phyloP scores from a whole-genome alignment of 2,329 filamentous ascomycete genomes.

The Colletotrichum sp. region DNA sequence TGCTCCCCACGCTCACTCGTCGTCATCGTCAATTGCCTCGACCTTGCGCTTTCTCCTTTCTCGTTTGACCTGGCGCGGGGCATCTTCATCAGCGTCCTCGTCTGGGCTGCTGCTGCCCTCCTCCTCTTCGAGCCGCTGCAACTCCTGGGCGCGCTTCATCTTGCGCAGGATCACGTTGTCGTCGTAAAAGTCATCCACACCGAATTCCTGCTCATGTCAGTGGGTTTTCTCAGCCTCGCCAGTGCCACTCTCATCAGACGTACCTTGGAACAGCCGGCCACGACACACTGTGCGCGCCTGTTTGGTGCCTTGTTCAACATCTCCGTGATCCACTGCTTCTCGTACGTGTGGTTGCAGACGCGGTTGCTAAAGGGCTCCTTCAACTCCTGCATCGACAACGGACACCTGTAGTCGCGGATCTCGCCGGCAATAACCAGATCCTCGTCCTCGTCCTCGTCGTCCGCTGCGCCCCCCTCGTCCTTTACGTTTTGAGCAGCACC shows the following conservation, averaged over 20 bases:
- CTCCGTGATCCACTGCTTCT: slow-evolving; percentile 67
- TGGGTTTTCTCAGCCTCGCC: background rate
- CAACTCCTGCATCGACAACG: slow-evolving; percentile 69
- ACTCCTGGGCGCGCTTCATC: slow-evolving; percentile 55
- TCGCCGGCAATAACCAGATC: slow-evolving; percentile 72
- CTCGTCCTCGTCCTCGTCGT: slow-evolving; percentile 64
- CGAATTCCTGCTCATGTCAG: slow-evolving; percentile 47
- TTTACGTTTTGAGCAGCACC: slow-evolving; percentile 3
- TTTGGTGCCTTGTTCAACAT: slow-evolving; percentile 46
- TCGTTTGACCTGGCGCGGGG: background rate
- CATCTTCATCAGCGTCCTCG: background rate
- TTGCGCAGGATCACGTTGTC: slow-evolving; percentile 63
- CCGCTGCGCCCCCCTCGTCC: slow-evolving; percentile 37
- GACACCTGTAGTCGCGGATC: slow-evolving; percentile 71
- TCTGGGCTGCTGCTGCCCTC: slow-evolving; percentile 34
- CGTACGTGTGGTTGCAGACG: slow-evolving; percentile 76
- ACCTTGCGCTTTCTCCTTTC: background rate
- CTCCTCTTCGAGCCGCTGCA: slow-evolving; percentile 45
- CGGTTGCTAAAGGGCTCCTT: slow-evolving; percentile 69
- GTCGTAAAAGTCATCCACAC: slow-evolving; percentile 55
- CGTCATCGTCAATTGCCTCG: slow-evolving; percentile 18
- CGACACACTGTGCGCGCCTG: slow-evolving; percentile 61
- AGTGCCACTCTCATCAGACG: slow-evolving; percentile 9
- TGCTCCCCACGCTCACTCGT: background rate
- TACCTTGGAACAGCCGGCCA: slow-evolving; percentile 67